These are phyloP conservation scores for Aurifilum marmelostoma DNA, from an alignment of 2,329 filamentous ascomycete species.

Conservation along the genomic window DNA sequence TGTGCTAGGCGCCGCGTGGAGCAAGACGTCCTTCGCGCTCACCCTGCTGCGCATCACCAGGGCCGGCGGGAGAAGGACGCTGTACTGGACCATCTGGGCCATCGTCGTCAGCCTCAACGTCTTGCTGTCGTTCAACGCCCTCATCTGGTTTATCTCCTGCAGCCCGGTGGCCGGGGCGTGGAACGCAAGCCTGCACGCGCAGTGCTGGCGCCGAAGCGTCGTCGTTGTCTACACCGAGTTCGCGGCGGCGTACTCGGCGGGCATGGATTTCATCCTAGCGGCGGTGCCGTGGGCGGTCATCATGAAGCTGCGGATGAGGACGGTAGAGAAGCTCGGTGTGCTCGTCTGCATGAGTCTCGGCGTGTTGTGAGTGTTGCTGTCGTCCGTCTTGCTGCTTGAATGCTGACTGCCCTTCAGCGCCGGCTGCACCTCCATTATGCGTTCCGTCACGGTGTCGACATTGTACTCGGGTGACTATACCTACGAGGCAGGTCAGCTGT, in stretches of 20 bases:
- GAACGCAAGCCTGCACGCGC: conserved; percentile 33
- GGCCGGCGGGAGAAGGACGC: conserved; percentile 26
- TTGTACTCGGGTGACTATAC: conserved; percentile 22
- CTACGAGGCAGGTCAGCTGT: conserved; percentile 27
- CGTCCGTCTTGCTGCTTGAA: neutral
- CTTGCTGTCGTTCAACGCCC: conserved; percentile 33
- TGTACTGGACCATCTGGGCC: conserved; percentile 35
- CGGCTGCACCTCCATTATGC: conserved; percentile 38
- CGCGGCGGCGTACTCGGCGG: conserved; percentile 40
- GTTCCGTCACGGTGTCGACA: conserved; percentile 15
- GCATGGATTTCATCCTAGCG: conserved; percentile 46
- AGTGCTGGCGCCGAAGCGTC: conserved; percentile 38
- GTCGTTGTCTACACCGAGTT: conserved; percentile 40
- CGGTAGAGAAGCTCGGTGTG: conserved; percentile 46
- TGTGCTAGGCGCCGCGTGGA: conserved; percentile 37
- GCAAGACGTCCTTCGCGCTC: conserved; percentile 41
- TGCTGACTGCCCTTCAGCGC: conserved; percentile 33
- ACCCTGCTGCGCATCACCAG: conserved; percentile 38
- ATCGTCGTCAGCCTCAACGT: conserved; percentile 38
- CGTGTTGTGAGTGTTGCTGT: conserved; percentile 40
- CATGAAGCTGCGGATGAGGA: conserved; percentile 44
- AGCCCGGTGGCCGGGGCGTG: conserved; percentile 38
- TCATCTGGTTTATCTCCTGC: conserved; percentile 39
- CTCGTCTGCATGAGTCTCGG: conserved; percentile 49
- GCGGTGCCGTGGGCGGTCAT: conserved; percentile 47